These are phyloP conservation scores for Euphorbia corollata DNA, from an alignment of 441 rosid species.

Conservation along the genomic window DNA sequence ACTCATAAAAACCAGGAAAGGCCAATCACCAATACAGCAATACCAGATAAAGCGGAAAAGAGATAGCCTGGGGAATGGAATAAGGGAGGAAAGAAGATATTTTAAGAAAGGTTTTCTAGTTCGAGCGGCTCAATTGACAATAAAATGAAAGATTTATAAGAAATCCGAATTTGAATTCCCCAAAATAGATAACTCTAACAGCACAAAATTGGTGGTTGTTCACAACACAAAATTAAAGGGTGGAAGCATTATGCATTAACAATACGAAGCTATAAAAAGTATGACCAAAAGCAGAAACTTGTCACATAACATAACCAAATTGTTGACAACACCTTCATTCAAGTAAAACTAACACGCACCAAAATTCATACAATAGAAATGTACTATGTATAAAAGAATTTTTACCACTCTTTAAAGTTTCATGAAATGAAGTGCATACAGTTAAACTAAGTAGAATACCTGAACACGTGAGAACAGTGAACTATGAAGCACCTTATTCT, in stretches of 20 bases:
- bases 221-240: not conserved
- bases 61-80: too few relatives aligned
- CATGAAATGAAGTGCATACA: not conserved
- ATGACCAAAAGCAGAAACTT: not conserved
- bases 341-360: not conserved
- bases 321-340: not conserved
- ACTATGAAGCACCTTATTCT: conserved; percentile 87
- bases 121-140: too few relatives aligned
- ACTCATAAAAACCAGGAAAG: too few relatives aligned
- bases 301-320: not conserved
- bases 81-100: too few relatives aligned
- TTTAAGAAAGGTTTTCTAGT: too few relatives aligned
- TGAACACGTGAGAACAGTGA: conserved; percentile 61
- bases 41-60: too few relatives aligned
- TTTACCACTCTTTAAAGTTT: not conserved
- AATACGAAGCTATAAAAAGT: not conserved
- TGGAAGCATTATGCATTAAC: not conserved
- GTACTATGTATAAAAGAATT: not conserved
- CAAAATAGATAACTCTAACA: not conserved
- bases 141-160: not conserved
- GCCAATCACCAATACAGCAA: too few relatives aligned
- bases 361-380: not conserved
- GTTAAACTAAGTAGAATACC: conserved; percentile 35
- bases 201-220: not conserved
- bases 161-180: not conserved